Evolutionary conservation across 208 protist species (phyloP).

Genomic region (Crithidia acanthocephali): DNA sequence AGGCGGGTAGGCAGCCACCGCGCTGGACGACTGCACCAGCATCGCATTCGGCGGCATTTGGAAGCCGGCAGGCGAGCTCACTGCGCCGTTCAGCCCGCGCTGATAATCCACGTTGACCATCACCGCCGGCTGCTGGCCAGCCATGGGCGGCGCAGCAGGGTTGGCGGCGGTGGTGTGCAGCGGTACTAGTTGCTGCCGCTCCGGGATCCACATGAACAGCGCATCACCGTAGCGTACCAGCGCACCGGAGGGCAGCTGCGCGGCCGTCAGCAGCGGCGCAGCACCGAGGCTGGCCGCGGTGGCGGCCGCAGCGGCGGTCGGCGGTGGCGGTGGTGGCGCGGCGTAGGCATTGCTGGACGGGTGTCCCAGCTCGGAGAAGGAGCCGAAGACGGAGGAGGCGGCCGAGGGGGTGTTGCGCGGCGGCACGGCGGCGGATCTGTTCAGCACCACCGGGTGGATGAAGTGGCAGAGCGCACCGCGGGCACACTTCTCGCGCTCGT

Average conservation of each 20-base stretch:
- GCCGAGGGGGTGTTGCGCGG: not conserved
- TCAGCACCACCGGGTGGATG: conserved; percentile 59
- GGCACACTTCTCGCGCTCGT: conserved; percentile 66
- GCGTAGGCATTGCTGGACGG: too few relatives aligned
- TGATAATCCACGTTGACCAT: conserved; percentile 14
- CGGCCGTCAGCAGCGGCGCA: conserved; percentile 15
- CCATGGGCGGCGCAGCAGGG: not conserved
- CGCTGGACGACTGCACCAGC: conserved; percentile 25
- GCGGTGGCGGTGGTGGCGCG: not conserved
- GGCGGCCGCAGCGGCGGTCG: not conserved
- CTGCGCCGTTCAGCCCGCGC: not conserved
- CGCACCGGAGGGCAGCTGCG: conserved; percentile 19
- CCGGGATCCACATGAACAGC: conserved; percentile 23
- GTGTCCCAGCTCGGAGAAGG: not conserved
- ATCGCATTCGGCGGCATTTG: conserved; percentile 21
- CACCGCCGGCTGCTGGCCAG: not conserved
- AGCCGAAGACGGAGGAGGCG: not conserved
- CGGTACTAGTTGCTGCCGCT: conserved; percentile 22
- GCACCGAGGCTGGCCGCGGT: not conserved
- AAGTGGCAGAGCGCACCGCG: conserved; percentile 64
- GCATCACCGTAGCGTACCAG: conserved; percentile 24
- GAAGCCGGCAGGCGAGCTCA: not conserved
- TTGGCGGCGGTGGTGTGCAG: conserved; percentile 7
- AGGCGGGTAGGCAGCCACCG: not conserved
- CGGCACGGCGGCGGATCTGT: not conserved